Base-by-base conservation (phyloP, 148 eudicot species). In the Heliosperma pusillum region DNA sequence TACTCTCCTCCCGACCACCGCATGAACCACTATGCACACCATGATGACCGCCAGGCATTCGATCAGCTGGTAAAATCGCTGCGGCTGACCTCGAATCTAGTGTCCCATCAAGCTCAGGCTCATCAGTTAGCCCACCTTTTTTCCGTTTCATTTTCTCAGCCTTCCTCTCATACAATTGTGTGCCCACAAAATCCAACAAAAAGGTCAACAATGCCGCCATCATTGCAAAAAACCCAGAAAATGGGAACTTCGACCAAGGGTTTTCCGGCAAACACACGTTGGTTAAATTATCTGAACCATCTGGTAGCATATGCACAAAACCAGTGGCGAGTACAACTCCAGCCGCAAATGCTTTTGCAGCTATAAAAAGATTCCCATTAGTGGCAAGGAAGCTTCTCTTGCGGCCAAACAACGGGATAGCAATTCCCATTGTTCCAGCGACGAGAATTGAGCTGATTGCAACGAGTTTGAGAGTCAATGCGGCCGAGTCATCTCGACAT, bases 251-350 rank as follows among this genome's bases (percentile, higher is more conserved):
- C 3, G 77, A 80, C 99, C 99, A 95, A 0, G 99, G 97, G 52
- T 69, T 40, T 59, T 56, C 66, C 0, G 98, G 97, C 7, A 95
- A 81, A 69, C 99, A 95, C 0, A 81, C 6, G 44, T 95, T 83
- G 1, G 96, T 88, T 3, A 95, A 81, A 2, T 90, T 85, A 25
- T 81, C 24, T 6, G 91, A 80, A 70, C 89, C 99, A 64, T 90
- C 99, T 3, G 99, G 97, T 13, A 95, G 47, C 91, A 95, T 95
- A 83, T 95, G 99, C 52, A 95, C 99, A 58, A 95, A 92, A 10
- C 97, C 99, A 0, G 89, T 86, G 26, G 87, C 91, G 0, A 88
- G 80, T 33, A 88, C 84, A 2, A 88, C 87, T 6, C 91, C 91
- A 4, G 91, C 89, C 0, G 91, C 91, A 59, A 88, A 84, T 2